Conservation (phyloP, 208 protist genomes). For the Trypanosomatidae sp. region DNA sequence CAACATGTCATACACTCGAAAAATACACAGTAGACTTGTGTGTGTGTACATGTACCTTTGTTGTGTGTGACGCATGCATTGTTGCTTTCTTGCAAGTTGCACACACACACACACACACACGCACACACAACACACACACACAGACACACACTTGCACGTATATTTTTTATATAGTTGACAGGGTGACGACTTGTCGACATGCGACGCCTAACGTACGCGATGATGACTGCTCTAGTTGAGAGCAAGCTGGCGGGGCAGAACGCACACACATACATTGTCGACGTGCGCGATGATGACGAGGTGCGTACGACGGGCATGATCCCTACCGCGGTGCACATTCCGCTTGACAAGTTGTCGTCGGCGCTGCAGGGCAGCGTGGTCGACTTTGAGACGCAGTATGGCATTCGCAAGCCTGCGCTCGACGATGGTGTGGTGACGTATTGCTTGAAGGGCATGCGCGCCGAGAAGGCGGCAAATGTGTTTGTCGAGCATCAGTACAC, state of each 20-base stretch:
- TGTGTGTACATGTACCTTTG: too few relatives aligned
- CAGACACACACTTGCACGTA: neutral
- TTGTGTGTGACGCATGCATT: too few relatives aligned
- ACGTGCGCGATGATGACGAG: constrained; percentile 50
- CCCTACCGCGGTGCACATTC: constrained; percentile 33
- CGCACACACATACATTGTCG: constrained; percentile 24
- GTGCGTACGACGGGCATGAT: constrained; percentile 28
- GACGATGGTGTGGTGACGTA: constrained; percentile 52
- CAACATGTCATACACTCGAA: too few relatives aligned
- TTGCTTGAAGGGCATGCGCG: constrained; percentile 34
- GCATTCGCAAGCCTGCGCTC: constrained; percentile 14
- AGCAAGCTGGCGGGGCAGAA: constrained; percentile 20
- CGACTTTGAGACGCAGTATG: constrained; percentile 26
- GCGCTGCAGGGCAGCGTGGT: constrained; percentile 21
- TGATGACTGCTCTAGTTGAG: constrained; percentile 36
- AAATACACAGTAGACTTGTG: too few relatives aligned
- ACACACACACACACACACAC: too few relatives aligned
- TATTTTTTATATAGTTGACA: neutral
- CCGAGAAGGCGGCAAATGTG: constrained; percentile 25
- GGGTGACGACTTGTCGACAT: constrained; percentile 8
- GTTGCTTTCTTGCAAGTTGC: too few relatives aligned
- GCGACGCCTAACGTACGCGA: constrained; percentile 34
- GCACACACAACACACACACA: too few relatives aligned
- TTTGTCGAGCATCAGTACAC: constrained; percentile 25
- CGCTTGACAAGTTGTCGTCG: constrained; percentile 34